Evolutionary conservation across 2,329 filamentous ascomycete genomes (phyloP), one percentile per base, ranked within the genome.

Genomic region (Sporothrix sp.): DNA sequence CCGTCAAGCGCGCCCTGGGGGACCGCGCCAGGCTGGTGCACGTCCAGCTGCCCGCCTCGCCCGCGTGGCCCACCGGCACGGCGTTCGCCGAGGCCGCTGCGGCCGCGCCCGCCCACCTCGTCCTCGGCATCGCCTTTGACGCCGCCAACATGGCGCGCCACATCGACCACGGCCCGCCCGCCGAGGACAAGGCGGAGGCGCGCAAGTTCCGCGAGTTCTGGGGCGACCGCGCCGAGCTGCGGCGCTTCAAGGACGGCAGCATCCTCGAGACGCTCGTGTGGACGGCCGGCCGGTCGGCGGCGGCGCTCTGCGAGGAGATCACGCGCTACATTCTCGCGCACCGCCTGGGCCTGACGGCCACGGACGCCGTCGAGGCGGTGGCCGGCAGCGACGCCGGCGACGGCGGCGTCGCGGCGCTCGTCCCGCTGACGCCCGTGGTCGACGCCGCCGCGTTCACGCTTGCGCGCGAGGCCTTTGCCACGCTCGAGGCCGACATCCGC

Each of bases 251-350:
- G 60, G 89, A 97, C 61, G 93, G 93, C 20, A 91, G 84, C 59
- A 96, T 98, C 57, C 75, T 89, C 8, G 94, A 98, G 66, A 95
- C 87, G 61, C 72, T 97, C 27, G 83, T 95, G 18, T 98, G 93
- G 93, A 74, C 74, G 2, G 77, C 82, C 57, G 48, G 48, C 10
- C 74, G 78, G 50, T 71, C 76, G 1, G 71, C 80, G 1, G 71
- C 74, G 3, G 78, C 82, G 7, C 79, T 95, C 18, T 79, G 88
- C 48, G 78, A 88, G 60, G 88, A 95, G 58, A 93, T 97, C 52
- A 70, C 89, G 42, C 71, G 75, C 4, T 86, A 90, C 62, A 72
- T 87, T 16, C 68, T 95, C 11, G 71, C 74, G 30, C 74, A 78
- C 5, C 89, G 95, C 66, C 71, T 95, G 48, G 75, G 79, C 39